These are phyloP conservation scores for Fusarium sp. DNA, from an alignment of 2,329 filamentous ascomycete genomes.

Conservation along the genomic window DNA sequence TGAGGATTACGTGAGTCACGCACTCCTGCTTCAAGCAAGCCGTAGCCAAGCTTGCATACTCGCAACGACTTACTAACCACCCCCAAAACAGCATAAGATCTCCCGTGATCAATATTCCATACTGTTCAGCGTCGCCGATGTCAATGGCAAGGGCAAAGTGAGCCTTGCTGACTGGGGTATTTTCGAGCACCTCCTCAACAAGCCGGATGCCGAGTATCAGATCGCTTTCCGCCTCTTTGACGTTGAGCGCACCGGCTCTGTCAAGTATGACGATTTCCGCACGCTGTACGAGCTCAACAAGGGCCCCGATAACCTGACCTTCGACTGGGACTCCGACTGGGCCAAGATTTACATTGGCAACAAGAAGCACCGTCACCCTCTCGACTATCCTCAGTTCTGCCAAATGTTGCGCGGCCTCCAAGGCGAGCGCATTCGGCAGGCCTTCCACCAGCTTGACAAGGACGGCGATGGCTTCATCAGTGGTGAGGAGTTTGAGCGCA, in stretches of 20 bases:
- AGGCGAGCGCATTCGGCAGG: slow-evolving; percentile 94
- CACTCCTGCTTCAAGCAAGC: not conserved
- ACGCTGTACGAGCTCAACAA: slow-evolving; percentile 89
- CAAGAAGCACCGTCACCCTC: slow-evolving; percentile 85
- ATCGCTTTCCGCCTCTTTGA: slow-evolving; percentile 98
- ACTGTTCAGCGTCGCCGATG: slow-evolving; percentile 91
- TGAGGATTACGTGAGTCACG: slow-evolving; percentile 86
- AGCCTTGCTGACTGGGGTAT: slow-evolving; percentile 87
- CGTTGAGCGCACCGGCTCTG: slow-evolving; percentile 80
- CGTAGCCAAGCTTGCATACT: slow-evolving; percentile 4
- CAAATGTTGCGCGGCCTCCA: slow-evolving; percentile 97
- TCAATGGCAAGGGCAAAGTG: slow-evolving; percentile 76
- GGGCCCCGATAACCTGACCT: slow-evolving; percentile 83
- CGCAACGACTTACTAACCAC: slow-evolving; percentile 23
- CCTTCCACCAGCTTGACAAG: slow-evolving; percentile 90
- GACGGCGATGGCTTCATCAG: slow-evolving; percentile 95
- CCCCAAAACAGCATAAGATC: slow-evolving; percentile 84
- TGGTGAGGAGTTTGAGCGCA: slow-evolving; percentile 94
- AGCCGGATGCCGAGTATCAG: slow-evolving; percentile 98
- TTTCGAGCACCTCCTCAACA: slow-evolving; percentile 92
- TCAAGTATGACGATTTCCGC: slow-evolving; percentile 91
- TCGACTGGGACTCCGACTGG: slow-evolving; percentile 98
- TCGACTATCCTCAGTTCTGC: slow-evolving; percentile 96
- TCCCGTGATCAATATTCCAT: slow-evolving; percentile 94
- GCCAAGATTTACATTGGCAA: slow-evolving; percentile 91